Evolutionary conservation across 2,329 filamentous ascomycete genomes (phyloP), one percentile per base, ranked within the genome.

Genomic region (Metarhizium robertsii): DNA sequence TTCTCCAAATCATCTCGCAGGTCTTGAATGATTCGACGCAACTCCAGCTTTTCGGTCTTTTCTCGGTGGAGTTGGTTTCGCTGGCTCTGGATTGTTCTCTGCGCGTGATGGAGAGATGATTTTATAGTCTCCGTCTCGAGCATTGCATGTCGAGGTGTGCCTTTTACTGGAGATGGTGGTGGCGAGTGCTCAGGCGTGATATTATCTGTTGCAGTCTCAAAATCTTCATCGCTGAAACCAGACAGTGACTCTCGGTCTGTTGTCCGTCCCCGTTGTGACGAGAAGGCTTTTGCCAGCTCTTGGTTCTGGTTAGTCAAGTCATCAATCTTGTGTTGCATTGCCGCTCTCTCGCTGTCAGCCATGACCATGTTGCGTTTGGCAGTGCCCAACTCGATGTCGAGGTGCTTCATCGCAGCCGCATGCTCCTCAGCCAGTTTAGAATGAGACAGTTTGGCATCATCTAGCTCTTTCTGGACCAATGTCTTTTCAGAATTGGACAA

Each of bases 1-100:
- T 90, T 79, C 65, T 88, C 94, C 32, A 99, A 75, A 65, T 99
- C 94, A 67, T 99, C 94, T 40, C 92, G 85, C 29, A 92, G 87
- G 65, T 99, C 94, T 73, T 97, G 92, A 34, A 97, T 82, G 81
- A 99, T 90, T 57, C 92, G 88, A 72, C 90, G 92, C 54, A 97
- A 81, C 71, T 99, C 94, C 32, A 97, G 82, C 77, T 96, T 99
- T 71, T 99, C 94, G 0, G 92, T 96, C 84, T 97, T 99, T 71
- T 99, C 94, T 38, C 94, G 88, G 70, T 99, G 92, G 50, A 97
- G 88, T 65, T 92, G 95, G 69, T 88, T 91, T 71, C 95, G 91
- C 62, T 97, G 82, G 65, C 90, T 95, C 69, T 97, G 92, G 57
- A 99, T 96, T 73, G 95, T 96, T 56, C 92, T 85, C 69, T 97